Base-by-base conservation (phyloP, 257 asterid species). In the Solanum chilense region DNA sequence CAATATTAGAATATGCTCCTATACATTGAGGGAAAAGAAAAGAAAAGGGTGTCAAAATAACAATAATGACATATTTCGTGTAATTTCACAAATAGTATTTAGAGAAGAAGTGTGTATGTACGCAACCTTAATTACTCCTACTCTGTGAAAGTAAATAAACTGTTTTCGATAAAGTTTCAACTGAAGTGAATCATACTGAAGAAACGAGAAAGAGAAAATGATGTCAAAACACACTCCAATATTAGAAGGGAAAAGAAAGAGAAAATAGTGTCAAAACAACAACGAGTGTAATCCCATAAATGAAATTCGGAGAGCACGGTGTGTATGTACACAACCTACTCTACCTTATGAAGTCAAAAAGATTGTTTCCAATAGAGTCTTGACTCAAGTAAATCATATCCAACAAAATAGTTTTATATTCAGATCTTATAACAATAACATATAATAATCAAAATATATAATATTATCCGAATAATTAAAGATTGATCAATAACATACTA, bases 1-100 rank as follows among this genome's bases (percentile, higher is more conserved):
- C 96, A 49, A 77, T 21, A 18, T 82, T 76, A 39, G 87, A 74
- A 74, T 89, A 91, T 82, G 89, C 93, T 16, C 12, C 95, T 89
- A 74, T 1, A 91, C 58, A 68, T 66, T 37, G 29, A 73, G 47
- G 78, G 7, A 71, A 29, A 18, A 23, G 23, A 18, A 83, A 27
- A 82, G 58, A 42, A 15, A 70, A 70, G 5, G 39, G 39, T 35
- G 39, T 35, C 39, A 35, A 35, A 35, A 16, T 8, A 64, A 64
- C 3, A 62, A 23, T 31, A 56, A 18, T 4, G 20, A 56, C n/a
- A 4, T n/a, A 62, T n/a, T 62, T 0, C 12, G 4, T 62, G 33
- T 23, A 6, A 23, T 11, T n/a, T 0, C 16, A 62, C 11, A n/a
- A 62, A 31, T 62, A 7, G 31, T 0, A 5, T 5, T 11, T 62